phyloP scores from a whole-genome alignment of 768 basidiomycete genomes.

The Termitomyces sp. region DNA sequence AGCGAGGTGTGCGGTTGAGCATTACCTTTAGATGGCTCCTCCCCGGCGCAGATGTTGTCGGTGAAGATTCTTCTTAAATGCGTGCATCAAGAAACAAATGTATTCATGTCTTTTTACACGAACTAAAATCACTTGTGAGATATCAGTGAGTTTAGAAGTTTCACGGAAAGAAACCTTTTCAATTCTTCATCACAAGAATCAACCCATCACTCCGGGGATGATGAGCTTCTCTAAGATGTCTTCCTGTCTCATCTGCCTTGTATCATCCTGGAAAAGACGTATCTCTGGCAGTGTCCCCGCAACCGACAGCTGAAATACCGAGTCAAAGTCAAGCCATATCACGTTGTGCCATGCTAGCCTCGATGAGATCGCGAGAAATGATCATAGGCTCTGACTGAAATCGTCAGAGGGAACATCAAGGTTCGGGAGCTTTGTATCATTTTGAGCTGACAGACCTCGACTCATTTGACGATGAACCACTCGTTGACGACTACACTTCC shows the following conservation, averaged over 20 bases:
- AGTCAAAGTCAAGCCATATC: neutral
- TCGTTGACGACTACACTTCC: neutral
- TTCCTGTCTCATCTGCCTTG: neutral
- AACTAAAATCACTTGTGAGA: neutral
- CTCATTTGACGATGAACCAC: neutral
- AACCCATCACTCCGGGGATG: neutral
- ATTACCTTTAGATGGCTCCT: slow-evolving; percentile 86
- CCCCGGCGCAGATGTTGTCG: slow-evolving; percentile 80
- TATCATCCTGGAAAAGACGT: neutral
- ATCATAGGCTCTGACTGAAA: no score
- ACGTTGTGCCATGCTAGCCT: no score
- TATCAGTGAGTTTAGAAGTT: neutral
- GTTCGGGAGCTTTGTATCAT: neutral
- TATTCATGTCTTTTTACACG: neutral
- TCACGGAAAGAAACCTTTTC: neutral
- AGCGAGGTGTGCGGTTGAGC: slow-evolving; percentile 60
- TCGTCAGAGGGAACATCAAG: no score
- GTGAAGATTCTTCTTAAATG: slow-evolving; percentile 18
- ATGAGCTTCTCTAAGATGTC: no score
- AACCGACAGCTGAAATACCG: neutral
- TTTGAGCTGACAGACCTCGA: neutral
- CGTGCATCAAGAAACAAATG: neutral
- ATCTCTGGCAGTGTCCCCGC: no score
- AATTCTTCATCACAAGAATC: neutral
- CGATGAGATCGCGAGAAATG: no score